phyloP scores from a whole-genome alignment of 2,329 filamentous ascomycete species.

The Aspergillus melleus region DNA sequence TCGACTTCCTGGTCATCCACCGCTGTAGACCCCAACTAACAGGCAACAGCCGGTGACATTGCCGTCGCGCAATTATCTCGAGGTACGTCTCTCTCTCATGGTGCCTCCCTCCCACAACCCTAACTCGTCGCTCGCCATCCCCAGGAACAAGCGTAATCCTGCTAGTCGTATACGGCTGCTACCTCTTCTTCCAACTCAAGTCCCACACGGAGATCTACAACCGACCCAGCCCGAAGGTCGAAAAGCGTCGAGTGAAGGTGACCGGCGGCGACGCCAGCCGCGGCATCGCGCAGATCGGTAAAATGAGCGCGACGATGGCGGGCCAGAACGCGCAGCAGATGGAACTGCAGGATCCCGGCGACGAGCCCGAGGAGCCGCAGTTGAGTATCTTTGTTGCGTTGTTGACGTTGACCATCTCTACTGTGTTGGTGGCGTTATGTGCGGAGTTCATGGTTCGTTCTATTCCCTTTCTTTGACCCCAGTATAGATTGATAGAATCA shows the following conservation, averaged over 20 bases:
- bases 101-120: too few species aligned
- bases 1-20: background rate
- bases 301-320: slow-evolving; percentile 51
- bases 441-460: slow-evolving; percentile 60
- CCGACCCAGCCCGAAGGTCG: slow-evolving; percentile 74
- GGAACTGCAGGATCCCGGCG: slow-evolving; percentile 58
- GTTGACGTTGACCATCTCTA: slow-evolving; percentile 68
- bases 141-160: slow-evolving; percentile 69
- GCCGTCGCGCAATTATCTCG: slow-evolving; percentile 34
- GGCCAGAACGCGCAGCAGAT: slow-evolving; percentile 52
- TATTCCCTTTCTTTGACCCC: too few species aligned
- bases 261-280: slow-evolving; percentile 51
- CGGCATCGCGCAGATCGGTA: slow-evolving; percentile 55
- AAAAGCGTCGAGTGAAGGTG: slow-evolving; percentile 53
- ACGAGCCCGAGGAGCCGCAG: slow-evolving; percentile 73
- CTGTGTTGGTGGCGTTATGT: slow-evolving; percentile 77
- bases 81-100: slow-evolving; percentile 21
- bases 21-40: slow-evolving; percentile 6
- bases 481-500: background rate
- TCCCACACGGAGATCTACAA: slow-evolving; percentile 81
- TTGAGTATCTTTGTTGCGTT: slow-evolving; percentile 72
- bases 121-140: background rate
- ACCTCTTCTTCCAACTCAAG: slow-evolving; percentile 88
- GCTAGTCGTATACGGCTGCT: slow-evolving; percentile 77
- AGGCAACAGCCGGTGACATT: slow-evolving; percentile 22